phyloP scores from a whole-genome alignment of 139 green algal genomes.

The Micractinium sp. region DNA sequence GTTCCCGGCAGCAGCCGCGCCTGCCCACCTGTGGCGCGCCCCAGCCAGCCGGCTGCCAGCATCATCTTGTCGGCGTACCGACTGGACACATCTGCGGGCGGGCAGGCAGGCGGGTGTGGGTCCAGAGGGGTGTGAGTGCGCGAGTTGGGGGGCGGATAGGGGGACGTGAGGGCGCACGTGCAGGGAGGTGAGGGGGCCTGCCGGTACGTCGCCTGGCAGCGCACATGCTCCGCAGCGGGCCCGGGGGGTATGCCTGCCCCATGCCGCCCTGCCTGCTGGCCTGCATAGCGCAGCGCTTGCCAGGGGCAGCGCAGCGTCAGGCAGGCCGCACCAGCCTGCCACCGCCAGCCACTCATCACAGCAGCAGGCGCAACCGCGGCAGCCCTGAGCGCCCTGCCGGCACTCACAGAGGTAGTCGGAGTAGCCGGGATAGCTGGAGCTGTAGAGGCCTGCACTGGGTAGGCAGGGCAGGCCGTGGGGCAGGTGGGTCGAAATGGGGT shows the following conservation, averaged over 20 bases:
- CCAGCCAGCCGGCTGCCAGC: constrained; percentile 22
- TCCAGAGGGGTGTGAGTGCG: not conserved
- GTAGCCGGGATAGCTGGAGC: constrained; percentile 17
- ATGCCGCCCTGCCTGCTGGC: no score
- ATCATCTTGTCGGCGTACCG: constrained; percentile 15
- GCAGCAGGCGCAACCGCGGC: not conserved
- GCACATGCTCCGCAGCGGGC: not conserved
- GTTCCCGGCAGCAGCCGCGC: not conserved
- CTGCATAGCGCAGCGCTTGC: no score
- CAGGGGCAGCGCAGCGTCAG: no score
- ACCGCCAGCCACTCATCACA: not conserved
- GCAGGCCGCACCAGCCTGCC: not conserved
- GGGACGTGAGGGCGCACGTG: no score
- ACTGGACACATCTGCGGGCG: not conserved
- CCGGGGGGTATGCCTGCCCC: no score
- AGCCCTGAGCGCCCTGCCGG: not conserved
- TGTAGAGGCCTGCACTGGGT: constrained; percentile 9
- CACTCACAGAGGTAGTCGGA: not conserved
- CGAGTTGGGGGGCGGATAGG: no score
- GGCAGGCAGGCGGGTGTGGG: no score
- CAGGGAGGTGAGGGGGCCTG: not conserved
- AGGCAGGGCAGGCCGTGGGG: not conserved
- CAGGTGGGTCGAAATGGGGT: not conserved
- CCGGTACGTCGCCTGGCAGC: not conserved
- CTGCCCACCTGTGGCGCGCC: not conserved